phyloP scores from a whole-genome alignment of 2,329 filamentous ascomycete species.

The Talaromyces albobiverticillius region DNA sequence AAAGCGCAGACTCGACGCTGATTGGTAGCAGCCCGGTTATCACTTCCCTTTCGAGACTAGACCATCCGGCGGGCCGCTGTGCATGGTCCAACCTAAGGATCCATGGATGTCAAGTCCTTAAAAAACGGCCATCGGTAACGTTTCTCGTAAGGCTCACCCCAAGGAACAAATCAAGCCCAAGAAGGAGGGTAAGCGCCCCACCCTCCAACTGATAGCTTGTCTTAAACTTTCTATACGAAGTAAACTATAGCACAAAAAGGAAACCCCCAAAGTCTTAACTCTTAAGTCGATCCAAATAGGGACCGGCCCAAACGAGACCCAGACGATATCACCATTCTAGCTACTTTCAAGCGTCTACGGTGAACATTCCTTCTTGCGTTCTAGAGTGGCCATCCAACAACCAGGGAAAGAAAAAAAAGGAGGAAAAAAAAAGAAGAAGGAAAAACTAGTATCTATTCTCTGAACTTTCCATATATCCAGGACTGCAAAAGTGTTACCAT shows the following conservation, averaged over 20 bases:
- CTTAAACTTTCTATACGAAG: slow-evolving; percentile 12
- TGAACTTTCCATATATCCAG: background rate
- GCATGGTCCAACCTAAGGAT: background rate
- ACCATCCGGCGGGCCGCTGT: slow-evolving; percentile 10
- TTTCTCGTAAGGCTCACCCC: no score
- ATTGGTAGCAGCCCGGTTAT: slow-evolving; percentile 7
- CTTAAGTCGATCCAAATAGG: no score
- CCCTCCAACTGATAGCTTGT: no score
- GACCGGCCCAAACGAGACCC: no score
- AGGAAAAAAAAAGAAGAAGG: background rate
- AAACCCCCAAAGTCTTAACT: background rate
- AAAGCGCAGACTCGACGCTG: background rate
- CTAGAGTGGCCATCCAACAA: no score
- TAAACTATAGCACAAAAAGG: background rate
- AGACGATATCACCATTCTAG: no score
- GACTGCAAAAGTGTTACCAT: background rate
- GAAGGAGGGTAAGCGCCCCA: no score
- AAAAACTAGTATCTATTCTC: background rate
- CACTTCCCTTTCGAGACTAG: slow-evolving; percentile 3
- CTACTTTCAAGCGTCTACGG: no score
- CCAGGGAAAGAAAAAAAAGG: background rate
- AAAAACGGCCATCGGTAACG: no score
- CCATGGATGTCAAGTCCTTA: background rate
- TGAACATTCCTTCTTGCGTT: no score
- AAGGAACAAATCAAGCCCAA: no score